Evolutionary conservation across 1,284 basidiomycete genomes (phyloP), one percentile per base, ranked within the genome.

Genomic region (Puccinia sorghi): DNA sequence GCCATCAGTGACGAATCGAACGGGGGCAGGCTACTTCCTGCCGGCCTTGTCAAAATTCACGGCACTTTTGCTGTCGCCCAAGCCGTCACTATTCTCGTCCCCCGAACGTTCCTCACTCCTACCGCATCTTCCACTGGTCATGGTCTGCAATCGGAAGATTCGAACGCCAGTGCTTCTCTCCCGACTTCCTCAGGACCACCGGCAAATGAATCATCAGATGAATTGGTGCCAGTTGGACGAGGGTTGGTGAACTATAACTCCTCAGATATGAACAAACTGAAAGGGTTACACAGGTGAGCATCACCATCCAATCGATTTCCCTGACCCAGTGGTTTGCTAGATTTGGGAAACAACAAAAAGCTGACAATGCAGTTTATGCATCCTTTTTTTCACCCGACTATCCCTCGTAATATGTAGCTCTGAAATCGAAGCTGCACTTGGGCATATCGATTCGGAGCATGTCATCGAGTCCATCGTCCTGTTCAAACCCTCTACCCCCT

Each of bases 191-290:
- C 32, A 13, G 25, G 46, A 20, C 32, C 69, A 7, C 27, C 22
- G 8, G 17, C n/a, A 41, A 80, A 80, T 9, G 84, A 84, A 3
- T 90, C 90, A 54, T 88, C 87, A 22, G 90, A 90, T 86, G 92
- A 96, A 81, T 87, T 93, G 39, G 86, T 93, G 59, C 95, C 97
- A 84, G 92, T 99, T 39, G 97, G 95, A 0, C 89, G 95, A 59
- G 97, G 96, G 0, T 86, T 98, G 61, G 93, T 93, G 12, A 97
- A 96, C 85, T 99, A 97, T 84, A 98, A 97, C 83, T 96, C 92
- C 59, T 90, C 90, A 59, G 95, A 98, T 85, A 94, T 97, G 81
- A 88, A 89, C 77, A 88, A 90, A 80, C 91, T 98, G 80, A 95
- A 93, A 84, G 95, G 96, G 1, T 84, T 92, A 82, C 93, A 94